Conservation (phyloP, 768 basidiomycete species). For the Sporobolomyces roseus region DNA sequence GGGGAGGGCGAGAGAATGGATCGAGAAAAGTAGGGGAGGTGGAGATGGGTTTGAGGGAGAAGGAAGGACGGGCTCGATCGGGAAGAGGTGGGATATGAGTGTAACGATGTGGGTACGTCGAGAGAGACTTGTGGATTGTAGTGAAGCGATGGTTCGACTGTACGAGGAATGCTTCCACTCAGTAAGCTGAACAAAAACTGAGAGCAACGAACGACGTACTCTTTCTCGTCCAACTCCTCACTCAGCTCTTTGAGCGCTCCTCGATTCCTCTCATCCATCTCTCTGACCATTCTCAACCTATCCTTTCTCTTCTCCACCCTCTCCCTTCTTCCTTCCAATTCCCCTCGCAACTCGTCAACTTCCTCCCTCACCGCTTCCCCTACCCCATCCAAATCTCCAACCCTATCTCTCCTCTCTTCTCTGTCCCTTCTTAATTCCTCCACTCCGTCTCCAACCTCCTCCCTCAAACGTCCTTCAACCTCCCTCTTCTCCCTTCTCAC, state of each 20-base stretch:
- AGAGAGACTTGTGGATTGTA: conserved; percentile 13
- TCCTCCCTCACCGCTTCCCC: conserved; percentile 31
- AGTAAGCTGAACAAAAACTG: too few species aligned
- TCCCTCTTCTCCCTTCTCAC: not conserved
- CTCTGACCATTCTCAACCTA: conserved; percentile 11
- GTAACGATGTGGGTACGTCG: conserved; percentile 56
- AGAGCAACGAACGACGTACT: too few species aligned
- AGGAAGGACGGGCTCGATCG: conserved; percentile 78
- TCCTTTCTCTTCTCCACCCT: conserved; percentile 10
- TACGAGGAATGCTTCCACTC: too few species aligned
- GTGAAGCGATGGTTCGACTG: not conserved
- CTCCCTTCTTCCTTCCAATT: conserved; percentile 10
- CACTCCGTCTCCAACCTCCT: not conserved
- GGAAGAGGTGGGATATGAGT: conserved; percentile 69
- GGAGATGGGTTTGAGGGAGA: conserved; percentile 47
- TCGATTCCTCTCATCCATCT: conserved; percentile 10
- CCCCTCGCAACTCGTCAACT: conserved; percentile 29
- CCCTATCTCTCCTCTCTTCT: conserved; percentile 14
- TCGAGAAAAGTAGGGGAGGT: conserved; percentile 74
- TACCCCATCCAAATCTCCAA: conserved; percentile 16
- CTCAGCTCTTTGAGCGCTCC: not conserved
- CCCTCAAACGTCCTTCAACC: not conserved
- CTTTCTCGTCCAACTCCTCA: not conserved
- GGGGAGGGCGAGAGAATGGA: conserved; percentile 82
- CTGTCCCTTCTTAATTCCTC: not conserved